Conservation (phyloP, 176 grass and related monocot genomes). For the Saccharum officinarum region DNA sequence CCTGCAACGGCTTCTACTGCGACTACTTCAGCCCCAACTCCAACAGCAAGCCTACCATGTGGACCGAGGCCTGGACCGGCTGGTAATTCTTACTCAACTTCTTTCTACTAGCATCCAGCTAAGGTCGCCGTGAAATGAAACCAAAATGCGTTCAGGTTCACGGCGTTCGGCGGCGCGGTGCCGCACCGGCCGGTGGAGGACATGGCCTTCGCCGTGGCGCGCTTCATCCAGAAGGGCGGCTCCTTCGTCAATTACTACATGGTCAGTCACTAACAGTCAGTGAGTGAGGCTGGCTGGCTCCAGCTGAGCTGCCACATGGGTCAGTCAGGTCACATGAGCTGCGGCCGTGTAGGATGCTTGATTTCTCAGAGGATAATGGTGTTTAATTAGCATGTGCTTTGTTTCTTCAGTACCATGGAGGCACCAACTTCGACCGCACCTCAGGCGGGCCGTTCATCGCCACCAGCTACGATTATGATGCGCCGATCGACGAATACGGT, state of each 20-base stretch:
- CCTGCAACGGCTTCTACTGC: conserved; percentile 97
- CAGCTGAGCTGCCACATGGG: background rate
- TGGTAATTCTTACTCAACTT: conserved; percentile 33
- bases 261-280: conserved; percentile 45
- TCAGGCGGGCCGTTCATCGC: conserved; percentile 93
- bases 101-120: too few relatives aligned
- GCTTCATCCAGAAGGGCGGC: conserved; percentile 91
- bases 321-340: background rate
- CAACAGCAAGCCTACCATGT: conserved; percentile 78
- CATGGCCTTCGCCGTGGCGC: conserved; percentile 87
- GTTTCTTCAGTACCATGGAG: conserved; percentile 84
- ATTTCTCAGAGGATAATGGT: background rate
- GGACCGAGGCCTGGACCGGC: conserved; percentile 93
- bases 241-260: conserved; percentile 99
- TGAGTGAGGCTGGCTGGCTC: background rate
- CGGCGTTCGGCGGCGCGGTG: conserved; percentile 79
- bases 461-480: conserved; percentile 95
- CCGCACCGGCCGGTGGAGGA: conserved; percentile 89
- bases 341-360: background rate
- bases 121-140: background rate
- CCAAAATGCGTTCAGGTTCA: conserved; percentile 54
- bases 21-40: conserved; percentile 83
- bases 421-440: conserved; percentile 92
- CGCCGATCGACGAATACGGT: conserved; percentile 97
- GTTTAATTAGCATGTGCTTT: background rate